Conservation (phyloP, 2,329 filamentous ascomycete species). For the Aspergillus hortae region DNA sequence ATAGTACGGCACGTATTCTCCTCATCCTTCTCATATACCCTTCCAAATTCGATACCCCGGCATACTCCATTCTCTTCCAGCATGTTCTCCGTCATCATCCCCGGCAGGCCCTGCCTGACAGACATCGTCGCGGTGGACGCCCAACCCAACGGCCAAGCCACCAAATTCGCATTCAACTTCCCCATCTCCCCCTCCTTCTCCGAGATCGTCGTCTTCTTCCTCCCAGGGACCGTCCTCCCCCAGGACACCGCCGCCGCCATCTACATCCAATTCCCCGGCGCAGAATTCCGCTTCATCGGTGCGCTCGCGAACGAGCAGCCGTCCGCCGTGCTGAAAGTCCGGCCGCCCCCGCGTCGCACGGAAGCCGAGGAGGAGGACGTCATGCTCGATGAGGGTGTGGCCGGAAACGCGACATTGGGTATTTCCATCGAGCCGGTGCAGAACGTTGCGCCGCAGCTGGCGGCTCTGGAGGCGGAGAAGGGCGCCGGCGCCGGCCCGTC, state of each 20-base stretch:
- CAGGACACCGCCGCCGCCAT: slow-evolving; percentile 78
- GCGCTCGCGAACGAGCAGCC: slow-evolving; percentile 88
- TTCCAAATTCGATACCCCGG: background rate
- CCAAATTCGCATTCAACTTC: slow-evolving; percentile 66
- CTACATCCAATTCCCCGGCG: slow-evolving; percentile 71
- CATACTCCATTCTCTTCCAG: background rate
- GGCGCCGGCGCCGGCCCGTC: slow-evolving; percentile 21
- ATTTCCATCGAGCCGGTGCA: slow-evolving; percentile 75
- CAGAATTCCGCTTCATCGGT: slow-evolving; percentile 79
- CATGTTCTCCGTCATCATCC: slow-evolving; percentile 62
- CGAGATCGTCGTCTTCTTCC: slow-evolving; percentile 84
- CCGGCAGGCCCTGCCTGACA: slow-evolving; percentile 58
- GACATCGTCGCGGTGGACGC: slow-evolving; percentile 49
- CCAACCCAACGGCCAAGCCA: slow-evolving; percentile 53
- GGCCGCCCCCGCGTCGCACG: slow-evolving; percentile 23
- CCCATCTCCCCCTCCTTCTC: slow-evolving; percentile 57
- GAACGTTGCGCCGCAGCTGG: slow-evolving; percentile 67
- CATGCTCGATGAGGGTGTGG: slow-evolving; percentile 47
- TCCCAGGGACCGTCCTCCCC: slow-evolving; percentile 73
- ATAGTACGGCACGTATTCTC: background rate
- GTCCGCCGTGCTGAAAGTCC: slow-evolving; percentile 83
- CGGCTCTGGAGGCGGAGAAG: slow-evolving; percentile 47
- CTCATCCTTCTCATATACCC: background rate
- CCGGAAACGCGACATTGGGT: slow-evolving; percentile 66
- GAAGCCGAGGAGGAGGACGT: slow-evolving; percentile 38